phyloP scores from a whole-genome alignment of 257 asterid species.

The Cruciata laevipes region DNA sequence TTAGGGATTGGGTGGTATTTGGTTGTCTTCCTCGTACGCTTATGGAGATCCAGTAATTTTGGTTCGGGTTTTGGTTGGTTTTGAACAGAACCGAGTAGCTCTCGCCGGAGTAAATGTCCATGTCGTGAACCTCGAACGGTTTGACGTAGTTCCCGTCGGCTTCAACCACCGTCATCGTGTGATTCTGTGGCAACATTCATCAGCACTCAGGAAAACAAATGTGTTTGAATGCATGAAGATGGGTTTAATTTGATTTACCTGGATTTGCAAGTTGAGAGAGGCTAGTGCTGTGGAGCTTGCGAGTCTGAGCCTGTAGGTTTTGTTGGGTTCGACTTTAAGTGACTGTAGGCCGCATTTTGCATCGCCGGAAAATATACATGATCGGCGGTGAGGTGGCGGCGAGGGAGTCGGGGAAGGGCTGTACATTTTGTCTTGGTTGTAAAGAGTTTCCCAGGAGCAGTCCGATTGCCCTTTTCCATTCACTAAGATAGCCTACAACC shows the following conservation, averaged over 20 bases:
- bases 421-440: conserved; percentile 34
- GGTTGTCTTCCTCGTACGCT: conserved; percentile 67
- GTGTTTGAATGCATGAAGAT: neutral
- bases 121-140: conserved; percentile 48
- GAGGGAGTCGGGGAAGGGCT: conserved; percentile 5
- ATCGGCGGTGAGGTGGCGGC: no score
- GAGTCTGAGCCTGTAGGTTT: conserved; percentile 72
- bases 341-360: conserved; percentile 65
- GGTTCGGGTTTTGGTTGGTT: conserved; percentile 47
- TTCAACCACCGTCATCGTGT: conserved; percentile 64
- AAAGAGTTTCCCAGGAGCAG: conserved; percentile 56
- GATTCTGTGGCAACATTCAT: conserved; percentile 31
- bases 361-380: conserved; percentile 49
- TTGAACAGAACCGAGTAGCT: conserved; percentile 63
- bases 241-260: conserved; percentile 29
- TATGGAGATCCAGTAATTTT: conserved; percentile 57
- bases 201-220: neutral
- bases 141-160: conserved; percentile 73
- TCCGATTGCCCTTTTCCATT: conserved; percentile 87
- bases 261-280: conserved; percentile 72
- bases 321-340: conserved; percentile 52
- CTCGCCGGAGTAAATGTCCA: conserved; percentile 81
- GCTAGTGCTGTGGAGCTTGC: conserved; percentile 73
- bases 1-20: conserved; percentile 56
- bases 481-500: conserved; percentile 43